Evolutionary conservation across 495 filamentous ascomycete species (phyloP).

Genomic region (Lentithecium fluviatile): DNA sequence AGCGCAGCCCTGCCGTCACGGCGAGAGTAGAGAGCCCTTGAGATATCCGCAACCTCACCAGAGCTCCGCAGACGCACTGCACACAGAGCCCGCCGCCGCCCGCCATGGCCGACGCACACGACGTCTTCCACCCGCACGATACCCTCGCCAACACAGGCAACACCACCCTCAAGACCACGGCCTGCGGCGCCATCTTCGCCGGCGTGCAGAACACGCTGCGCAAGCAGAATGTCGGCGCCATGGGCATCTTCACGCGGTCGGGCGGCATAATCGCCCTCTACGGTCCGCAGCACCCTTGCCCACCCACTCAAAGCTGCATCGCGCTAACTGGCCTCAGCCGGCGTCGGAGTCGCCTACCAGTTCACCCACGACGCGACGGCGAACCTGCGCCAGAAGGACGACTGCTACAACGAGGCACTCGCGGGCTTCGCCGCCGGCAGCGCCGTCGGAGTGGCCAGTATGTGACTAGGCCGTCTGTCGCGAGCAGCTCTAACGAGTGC

Average conservation of each 20-base stretch:
- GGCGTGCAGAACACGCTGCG: conserved; percentile 82
- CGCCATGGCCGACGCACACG: conserved; percentile 55
- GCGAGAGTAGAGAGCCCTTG: no score
- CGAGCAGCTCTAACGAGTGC: conserved; percentile 1
- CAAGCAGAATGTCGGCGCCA: conserved; percentile 72
- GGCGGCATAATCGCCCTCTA: conserved; percentile 66
- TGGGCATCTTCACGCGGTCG: conserved; percentile 71
- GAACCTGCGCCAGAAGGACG: conserved; percentile 75
- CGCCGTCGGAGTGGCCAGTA: conserved; percentile 57
- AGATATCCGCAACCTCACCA: no score
- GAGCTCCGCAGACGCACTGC: not conserved
- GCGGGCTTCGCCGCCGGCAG: conserved; percentile 73
- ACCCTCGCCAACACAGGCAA: conserved; percentile 65
- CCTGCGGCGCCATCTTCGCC: conserved; percentile 67
- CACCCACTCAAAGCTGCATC: not conserved
- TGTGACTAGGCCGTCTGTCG: not conserved
- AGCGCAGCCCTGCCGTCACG: not conserved
- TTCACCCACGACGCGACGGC: conserved; percentile 72
- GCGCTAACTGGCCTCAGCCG: conserved; percentile 54
- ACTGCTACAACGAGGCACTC: conserved; percentile 65
- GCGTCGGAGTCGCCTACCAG: conserved; percentile 74
- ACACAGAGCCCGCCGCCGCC: conserved; percentile 1
- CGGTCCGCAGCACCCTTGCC: conserved; percentile 46
- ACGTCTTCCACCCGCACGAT: conserved; percentile 73
- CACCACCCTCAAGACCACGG: conserved; percentile 62